These are phyloP conservation scores for Phylloporus sp. DNA, from an alignment of 768 basidiomycete genomes.

Conservation along the genomic window DNA sequence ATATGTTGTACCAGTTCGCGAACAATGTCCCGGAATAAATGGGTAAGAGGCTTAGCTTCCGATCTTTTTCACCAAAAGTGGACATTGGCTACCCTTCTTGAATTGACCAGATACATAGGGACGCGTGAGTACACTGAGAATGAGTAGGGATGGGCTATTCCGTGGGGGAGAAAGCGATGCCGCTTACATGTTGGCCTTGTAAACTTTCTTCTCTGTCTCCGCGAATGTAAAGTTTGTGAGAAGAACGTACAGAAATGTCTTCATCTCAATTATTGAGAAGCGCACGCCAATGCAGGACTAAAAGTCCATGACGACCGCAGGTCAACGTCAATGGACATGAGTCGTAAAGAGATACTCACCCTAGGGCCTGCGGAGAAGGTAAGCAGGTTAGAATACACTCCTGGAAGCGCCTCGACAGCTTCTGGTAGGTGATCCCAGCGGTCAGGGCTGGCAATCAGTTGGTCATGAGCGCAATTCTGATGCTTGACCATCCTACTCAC, in stretches of 20 bases:
- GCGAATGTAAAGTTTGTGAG: conserved; percentile 61
- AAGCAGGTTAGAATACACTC: conserved; percentile 64
- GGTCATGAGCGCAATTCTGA: conserved; percentile 1
- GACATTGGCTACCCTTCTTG: conserved; percentile 58
- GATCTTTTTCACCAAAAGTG: conserved; percentile 44
- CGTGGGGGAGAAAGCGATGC: neutral
- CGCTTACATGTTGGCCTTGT: conserved; percentile 59
- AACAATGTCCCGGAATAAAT: neutral
- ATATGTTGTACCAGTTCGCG: conserved; percentile 5
- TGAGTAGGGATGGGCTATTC: neutral
- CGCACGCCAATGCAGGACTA: conserved; percentile 81
- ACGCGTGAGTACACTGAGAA: conserved; percentile 54
- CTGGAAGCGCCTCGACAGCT: conserved; percentile 58
- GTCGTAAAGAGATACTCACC: conserved; percentile 38
- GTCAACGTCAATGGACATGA: neutral
- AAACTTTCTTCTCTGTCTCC: conserved; percentile 47
- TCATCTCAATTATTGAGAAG: conserved; percentile 82
- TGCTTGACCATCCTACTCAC: conserved; percentile 38
- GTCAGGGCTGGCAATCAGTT: conserved; percentile 52
- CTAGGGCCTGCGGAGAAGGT: conserved; percentile 80
- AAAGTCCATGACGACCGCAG: neutral
- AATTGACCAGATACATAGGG: conserved; percentile 54
- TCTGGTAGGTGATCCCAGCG: conserved; percentile 78
- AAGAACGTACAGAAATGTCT: conserved; percentile 67
- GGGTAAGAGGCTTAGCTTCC: conserved; percentile 5